A percentile compares a stretch with the other conserved stretches of the same genome.
Conservation (phyloP, 352 stramenopile genomes). For the Heterotrichella gracilis region DNA sequence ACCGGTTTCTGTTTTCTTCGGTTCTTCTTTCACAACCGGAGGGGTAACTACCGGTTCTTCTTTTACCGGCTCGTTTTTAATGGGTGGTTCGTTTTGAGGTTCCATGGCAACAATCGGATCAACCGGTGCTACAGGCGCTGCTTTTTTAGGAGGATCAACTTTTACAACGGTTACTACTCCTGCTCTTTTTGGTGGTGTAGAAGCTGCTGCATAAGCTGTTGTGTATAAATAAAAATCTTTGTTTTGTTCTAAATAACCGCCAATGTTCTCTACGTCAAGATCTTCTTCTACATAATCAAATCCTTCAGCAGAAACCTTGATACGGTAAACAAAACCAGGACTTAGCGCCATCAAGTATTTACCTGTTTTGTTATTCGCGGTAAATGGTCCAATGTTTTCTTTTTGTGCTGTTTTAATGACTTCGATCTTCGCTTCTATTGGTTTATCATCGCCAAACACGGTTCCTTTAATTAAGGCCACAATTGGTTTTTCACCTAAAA, state of each 20-base stretch:
- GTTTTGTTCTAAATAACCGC: neutral
- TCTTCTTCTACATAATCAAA: neutral
- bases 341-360: neutral
- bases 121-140: neutral
- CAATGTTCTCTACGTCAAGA: neutral
- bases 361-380: neutral
- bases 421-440: neutral
- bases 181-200: too few species aligned
- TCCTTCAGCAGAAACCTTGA: neutral
- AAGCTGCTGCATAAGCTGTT: too few species aligned
- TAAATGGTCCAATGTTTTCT: neutral
- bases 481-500: neutral
- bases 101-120: too few species aligned
- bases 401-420: neutral
- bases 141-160: neutral
- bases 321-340: neutral
- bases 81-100: too few species aligned
- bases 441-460: neutral
- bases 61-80: neutral
- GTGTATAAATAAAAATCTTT: neutral
- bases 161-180: neutral
- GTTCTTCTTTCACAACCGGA: neutral
- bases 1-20: neutral
- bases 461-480: neutral
- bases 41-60: neutral